phyloP scores from a whole-genome alignment of 495 filamentous ascomycete genomes.

The Penicillium soppii region DNA sequence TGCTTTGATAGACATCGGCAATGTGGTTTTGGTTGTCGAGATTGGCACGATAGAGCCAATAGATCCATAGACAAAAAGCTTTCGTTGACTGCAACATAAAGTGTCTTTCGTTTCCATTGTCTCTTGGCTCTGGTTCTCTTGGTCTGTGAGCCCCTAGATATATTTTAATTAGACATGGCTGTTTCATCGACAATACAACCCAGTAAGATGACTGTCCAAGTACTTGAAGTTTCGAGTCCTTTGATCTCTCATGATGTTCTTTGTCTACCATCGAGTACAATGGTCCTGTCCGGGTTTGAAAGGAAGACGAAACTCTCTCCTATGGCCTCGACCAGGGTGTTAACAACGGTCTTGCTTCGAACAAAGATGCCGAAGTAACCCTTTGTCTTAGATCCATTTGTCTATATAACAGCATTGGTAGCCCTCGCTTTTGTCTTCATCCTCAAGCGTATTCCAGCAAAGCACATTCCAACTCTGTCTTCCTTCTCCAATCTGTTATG shows the following conservation, averaged over 20 bases:
- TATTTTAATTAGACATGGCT: neutral
- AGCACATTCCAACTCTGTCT: neutral
- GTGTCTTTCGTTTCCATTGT: neutral
- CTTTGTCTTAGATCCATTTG: neutral
- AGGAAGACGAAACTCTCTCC: neutral
- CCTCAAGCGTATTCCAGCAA: neutral
- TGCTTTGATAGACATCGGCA: slow-evolving; percentile 16
- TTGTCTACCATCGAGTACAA: neutral
- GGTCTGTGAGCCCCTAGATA: neutral
- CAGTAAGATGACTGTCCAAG: neutral
- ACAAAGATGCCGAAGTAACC: neutral
- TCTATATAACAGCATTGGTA: slow-evolving; percentile 8
- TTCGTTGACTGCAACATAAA: neutral
- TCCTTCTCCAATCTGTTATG: neutral
- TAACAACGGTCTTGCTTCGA: slow-evolving; percentile 4
- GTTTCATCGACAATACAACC: neutral
- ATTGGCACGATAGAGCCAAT: slow-evolving; percentile 14
- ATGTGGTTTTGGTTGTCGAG: slow-evolving; percentile 1
- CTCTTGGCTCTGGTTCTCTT: neutral
- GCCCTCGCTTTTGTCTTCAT: neutral
- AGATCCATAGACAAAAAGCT: slow-evolving; percentile 11
- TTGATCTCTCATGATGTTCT: neutral
- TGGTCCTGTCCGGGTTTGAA: neutral
- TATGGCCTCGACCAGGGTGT: neutral
- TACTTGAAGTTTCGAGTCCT: neutral